Evolutionary conservation across 2,329 filamentous ascomycete genomes (phyloP).

Genomic region (Mycosphaerella arachidis): DNA sequence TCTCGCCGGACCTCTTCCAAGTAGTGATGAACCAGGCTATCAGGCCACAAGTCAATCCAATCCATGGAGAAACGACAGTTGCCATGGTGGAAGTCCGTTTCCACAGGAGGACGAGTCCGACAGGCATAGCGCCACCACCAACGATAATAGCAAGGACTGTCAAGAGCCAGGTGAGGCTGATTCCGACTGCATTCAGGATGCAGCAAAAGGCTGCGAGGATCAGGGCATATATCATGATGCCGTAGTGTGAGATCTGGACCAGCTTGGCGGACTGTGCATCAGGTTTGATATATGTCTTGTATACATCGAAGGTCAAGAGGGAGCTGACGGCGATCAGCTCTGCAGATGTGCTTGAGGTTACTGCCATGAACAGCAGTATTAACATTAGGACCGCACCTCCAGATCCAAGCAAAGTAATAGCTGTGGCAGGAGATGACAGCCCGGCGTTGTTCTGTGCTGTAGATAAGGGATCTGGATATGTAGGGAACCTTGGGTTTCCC

Average conservation of each 20-base stretch:
- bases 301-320: conserved; percentile 42
- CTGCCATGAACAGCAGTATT: conserved; percentile 34
- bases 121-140: conserved; percentile 42
- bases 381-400: conserved; percentile 31
- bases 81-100: conserved; percentile 44
- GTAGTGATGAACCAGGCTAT: conserved; percentile 42
- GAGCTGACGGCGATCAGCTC: conserved; percentile 35
- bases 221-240: conserved; percentile 40
- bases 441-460: conserved; percentile 27
- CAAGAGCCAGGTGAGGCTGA: conserved; percentile 41
- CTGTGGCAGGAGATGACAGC: conserved; percentile 30
- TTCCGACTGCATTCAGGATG: conserved; percentile 37
- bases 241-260: conserved; percentile 39
- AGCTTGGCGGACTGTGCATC: conserved; percentile 34
- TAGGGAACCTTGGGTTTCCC: conserved; percentile 41
- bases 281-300: conserved; percentile 41
- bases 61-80: conserved; percentile 43
- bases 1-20: conserved; percentile 34
- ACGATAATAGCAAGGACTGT: conserved; percentile 41
- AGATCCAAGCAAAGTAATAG: conserved; percentile 31
- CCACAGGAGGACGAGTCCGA: conserved; percentile 45
- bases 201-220: conserved; percentile 38
- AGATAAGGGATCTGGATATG: conserved; percentile 35
- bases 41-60: conserved; percentile 43
- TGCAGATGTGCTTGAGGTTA: conserved; percentile 33